phyloP scores from a whole-genome alignment of 495 filamentous ascomycete genomes.

The Xylaria cubensis region DNA sequence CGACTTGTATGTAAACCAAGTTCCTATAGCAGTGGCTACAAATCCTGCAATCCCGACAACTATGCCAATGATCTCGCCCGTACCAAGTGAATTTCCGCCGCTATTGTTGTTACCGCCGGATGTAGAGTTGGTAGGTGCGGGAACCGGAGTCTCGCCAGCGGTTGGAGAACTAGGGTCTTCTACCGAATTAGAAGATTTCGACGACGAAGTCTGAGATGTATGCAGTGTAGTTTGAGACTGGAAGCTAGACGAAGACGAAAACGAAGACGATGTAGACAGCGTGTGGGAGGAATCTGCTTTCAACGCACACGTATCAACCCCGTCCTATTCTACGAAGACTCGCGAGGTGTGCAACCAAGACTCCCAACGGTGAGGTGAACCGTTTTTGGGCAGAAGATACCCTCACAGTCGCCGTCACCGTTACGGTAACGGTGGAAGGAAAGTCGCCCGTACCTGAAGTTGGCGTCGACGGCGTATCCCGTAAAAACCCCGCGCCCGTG shows the following conservation, averaged over 20 bases:
- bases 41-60: slow-evolving; percentile 11
- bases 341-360: not conserved
- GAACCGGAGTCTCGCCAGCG: not conserved
- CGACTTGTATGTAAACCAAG: slow-evolving; percentile 5
- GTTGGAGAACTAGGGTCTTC: slow-evolving; percentile 10
- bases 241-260: slow-evolving; percentile 14
- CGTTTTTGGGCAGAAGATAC: slow-evolving; percentile 22
- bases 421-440: slow-evolving; percentile 20
- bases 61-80: slow-evolving; percentile 5
- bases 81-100: not conserved
- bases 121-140: slow-evolving; percentile 3
- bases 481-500: slow-evolving; percentile 25
- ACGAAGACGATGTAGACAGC: not conserved
- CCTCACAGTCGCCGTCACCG: slow-evolving; percentile 22
- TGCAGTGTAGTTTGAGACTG: slow-evolving; percentile 1
- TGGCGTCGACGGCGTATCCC: not conserved
- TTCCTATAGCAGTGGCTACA: slow-evolving; percentile 8
- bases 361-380: slow-evolving; percentile 17
- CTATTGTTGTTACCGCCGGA: not conserved
- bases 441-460: slow-evolving; percentile 27
- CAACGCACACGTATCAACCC: slow-evolving; percentile 20
- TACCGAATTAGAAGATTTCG: slow-evolving; percentile 10
- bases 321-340: slow-evolving; percentile 7
- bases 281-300: slow-evolving; percentile 5
- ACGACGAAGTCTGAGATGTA: slow-evolving; percentile 9